A percentile compares a stretch with the other conserved stretches of the same genome.
phyloP scores from a whole-genome alignment of 2,329 filamentous ascomycete species.

The Sporothrix pallida region DNA sequence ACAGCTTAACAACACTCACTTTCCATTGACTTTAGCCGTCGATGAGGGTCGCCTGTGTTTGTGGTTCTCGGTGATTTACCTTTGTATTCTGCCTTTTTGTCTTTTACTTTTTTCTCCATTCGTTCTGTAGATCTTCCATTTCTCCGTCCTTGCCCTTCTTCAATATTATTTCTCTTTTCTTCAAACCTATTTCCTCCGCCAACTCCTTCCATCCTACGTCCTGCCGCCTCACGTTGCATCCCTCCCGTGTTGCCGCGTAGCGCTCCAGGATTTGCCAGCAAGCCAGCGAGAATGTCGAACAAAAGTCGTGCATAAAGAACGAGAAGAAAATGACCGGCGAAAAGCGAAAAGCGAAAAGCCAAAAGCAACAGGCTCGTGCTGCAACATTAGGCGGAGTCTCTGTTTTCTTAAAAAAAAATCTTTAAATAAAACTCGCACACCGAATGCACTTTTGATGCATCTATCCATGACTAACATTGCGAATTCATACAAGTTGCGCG shows the following conservation, averaged over 20 bases:
- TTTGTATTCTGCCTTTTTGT: neutral
- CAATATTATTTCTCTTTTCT: too few relatives aligned
- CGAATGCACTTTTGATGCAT: too few relatives aligned
- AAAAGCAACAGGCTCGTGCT: too few relatives aligned
- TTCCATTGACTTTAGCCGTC: neutral
- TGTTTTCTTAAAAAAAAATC: too few relatives aligned
- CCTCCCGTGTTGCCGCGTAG: constrained; percentile 9
- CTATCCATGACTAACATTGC: too few relatives aligned
- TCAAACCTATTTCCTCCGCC: neutral
- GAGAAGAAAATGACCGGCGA: neutral
- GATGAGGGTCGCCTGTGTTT: too few relatives aligned
- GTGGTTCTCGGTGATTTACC: too few relatives aligned
- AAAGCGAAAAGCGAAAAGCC: too few relatives aligned
- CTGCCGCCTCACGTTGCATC: constrained; percentile 19
- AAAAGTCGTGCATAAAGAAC: neutral
- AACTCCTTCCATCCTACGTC: neutral
- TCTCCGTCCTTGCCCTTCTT: too few relatives aligned
- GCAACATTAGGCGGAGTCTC: too few relatives aligned
- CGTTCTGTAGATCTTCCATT: neutral
- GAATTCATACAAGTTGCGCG: neutral
- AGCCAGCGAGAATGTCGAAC: too few relatives aligned
- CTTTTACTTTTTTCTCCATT: neutral
- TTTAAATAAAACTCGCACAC: too few relatives aligned
- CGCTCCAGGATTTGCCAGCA: neutral
- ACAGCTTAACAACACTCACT: neutral